phyloP scores from a whole-genome alignment of 352 stramenopile genomes.

The Globisporangium heterothallicum region DNA sequence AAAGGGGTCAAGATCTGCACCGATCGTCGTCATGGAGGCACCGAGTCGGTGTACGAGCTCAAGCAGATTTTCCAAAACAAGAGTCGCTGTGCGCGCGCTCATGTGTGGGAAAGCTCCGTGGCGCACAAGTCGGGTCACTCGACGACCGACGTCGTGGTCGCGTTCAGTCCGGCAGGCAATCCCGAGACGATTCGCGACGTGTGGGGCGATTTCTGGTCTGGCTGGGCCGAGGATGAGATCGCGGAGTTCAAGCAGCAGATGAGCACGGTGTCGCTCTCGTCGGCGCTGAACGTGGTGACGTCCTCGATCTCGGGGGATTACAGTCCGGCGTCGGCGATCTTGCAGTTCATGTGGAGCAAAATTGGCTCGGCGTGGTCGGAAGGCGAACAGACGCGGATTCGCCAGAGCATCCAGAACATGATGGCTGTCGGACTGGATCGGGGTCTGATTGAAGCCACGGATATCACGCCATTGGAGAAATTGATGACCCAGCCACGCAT shows the following conservation, averaged over 20 bases:
- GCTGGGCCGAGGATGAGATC: conserved; percentile 81
- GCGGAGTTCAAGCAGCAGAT: conserved; percentile 77
- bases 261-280: conserved; percentile 66
- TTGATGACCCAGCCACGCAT: conserved; percentile 55
- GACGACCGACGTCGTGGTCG: conserved; percentile 65
- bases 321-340: conserved; percentile 56
- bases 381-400: conserved; percentile 78
- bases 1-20: conserved; percentile 70
- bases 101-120: conserved; percentile 75
- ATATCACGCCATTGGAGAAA: conserved; percentile 70
- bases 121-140: conserved; percentile 23
- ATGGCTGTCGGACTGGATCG: conserved; percentile 74
- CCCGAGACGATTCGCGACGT: conserved; percentile 79
- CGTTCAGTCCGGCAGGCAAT: conserved; percentile 73
- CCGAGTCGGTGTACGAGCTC: conserved; percentile 71
- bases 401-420: conserved; percentile 86
- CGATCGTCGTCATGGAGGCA: conserved; percentile 37
- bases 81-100: conserved; percentile 62
- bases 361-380: conserved; percentile 78
- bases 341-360: conserved; percentile 84
- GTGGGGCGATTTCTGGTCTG: conserved; percentile 84
- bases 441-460: conserved; percentile 54
- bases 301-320: conserved; percentile 80
- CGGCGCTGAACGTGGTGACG: conserved; percentile 69
- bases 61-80: conserved; percentile 87